These are phyloP conservation scores for Mikania micrantha DNA, from an alignment of 129 eudicot species.

Conservation along the genomic window DNA sequence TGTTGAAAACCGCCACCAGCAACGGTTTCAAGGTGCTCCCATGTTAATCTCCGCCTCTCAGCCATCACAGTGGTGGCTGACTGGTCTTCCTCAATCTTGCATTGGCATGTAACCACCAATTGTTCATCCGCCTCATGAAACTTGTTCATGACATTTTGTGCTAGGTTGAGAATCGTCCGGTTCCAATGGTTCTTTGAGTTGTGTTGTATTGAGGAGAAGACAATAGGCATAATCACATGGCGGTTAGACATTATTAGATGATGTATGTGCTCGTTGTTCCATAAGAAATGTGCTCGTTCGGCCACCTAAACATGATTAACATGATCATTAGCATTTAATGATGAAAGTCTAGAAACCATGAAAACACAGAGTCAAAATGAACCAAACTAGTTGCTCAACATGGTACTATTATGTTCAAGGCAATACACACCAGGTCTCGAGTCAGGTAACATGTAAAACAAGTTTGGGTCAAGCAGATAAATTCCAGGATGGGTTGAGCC, in stretches of 20 bases:
- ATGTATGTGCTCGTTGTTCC: slow-evolving; percentile 66
- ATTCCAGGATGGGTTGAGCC: too few relatives aligned
- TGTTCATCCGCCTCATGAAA: slow-evolving; percentile 54
- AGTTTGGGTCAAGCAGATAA: too few relatives aligned
- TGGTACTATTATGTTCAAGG: not conserved
- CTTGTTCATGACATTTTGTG: slow-evolving; percentile 55
- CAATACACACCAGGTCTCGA: not conserved
- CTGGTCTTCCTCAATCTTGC: slow-evolving; percentile 44
- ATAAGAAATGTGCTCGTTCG: slow-evolving; percentile 55
- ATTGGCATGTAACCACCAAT: slow-evolving; percentile 47
- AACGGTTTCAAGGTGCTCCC: slow-evolving; percentile 52
- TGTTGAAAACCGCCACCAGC: not conserved
- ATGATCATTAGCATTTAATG: not conserved
- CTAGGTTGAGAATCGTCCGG: slow-evolving; percentile 57
- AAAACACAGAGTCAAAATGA: not conserved
- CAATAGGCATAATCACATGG: slow-evolving; percentile 60
- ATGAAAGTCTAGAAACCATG: not conserved
- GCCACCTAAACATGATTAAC: slow-evolving; percentile 36
- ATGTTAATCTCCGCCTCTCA: slow-evolving; percentile 50
- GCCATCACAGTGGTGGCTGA: slow-evolving; percentile 28
- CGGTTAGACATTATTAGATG: slow-evolving; percentile 35
- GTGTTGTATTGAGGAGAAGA: slow-evolving; percentile 51
- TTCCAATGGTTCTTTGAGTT: slow-evolving; percentile 64
- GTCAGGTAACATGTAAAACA: not conserved
- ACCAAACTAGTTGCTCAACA: not conserved